Percentiles rank a stretch among this genome's conserved stretches.
Evolutionary conservation across 225 moss, liverwort and hornwort genomes (phyloP).

Genomic region (Straminergon stramineum): DNA sequence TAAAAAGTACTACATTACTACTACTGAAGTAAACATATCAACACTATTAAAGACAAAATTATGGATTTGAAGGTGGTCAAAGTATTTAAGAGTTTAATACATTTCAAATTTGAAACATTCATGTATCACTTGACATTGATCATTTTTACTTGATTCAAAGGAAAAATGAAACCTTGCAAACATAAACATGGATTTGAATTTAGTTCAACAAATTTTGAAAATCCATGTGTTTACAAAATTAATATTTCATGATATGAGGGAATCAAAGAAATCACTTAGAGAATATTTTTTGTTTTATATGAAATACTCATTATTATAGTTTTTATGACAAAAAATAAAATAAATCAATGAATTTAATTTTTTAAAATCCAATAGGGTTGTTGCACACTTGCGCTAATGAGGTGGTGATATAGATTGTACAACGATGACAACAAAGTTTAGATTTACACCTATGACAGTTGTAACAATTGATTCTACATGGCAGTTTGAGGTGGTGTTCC

Average conservation of each 20-base stretch:
- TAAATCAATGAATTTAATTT: background rate
- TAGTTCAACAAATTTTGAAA: background rate
- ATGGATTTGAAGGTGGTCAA: background rate
- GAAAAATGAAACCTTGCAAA: background rate
- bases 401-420: no score
- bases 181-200: background rate
- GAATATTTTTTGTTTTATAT: background rate
- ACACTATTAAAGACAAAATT: background rate
- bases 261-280: background rate
- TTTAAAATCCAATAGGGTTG: no score
- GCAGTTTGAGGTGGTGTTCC: no score
- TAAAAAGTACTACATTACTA: background rate
- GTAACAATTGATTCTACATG: no score
- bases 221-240: background rate
- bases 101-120: background rate
- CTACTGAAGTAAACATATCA: background rate
- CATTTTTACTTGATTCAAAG: background rate
- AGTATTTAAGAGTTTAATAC: background rate
- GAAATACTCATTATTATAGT: background rate
- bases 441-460: no score
- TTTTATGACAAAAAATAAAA: background rate
- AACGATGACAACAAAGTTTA: no score
- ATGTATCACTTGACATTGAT: background rate
- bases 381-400: no score
- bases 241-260: background rate